A percentile compares a stretch with the other conserved stretches of the same genome.
phyloP scores from a whole-genome alignment of 2,329 filamentous ascomycete genomes.

The Penicillium brevicompactum region DNA sequence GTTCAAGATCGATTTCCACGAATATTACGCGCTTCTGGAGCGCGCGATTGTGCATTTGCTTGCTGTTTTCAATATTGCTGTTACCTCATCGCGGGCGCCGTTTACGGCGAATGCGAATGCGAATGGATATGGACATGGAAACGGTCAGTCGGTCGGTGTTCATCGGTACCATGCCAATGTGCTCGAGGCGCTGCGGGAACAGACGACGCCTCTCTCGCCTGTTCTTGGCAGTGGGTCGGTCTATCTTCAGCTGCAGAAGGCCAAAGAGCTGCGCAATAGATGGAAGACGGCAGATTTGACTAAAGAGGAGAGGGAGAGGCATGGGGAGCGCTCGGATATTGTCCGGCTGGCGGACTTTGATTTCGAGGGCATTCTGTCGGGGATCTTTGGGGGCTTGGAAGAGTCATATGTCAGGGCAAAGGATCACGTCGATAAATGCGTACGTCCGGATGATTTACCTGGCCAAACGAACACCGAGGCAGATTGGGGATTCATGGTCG shows the following conservation, averaged over 20 bases:
- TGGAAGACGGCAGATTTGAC: conserved; percentile 69
- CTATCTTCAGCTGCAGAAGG: conserved; percentile 60
- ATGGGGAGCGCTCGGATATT: conserved; percentile 23
- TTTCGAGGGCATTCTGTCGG: conserved; percentile 60
- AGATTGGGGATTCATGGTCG: conserved; percentile 61
- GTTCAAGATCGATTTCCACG: conserved; percentile 78
- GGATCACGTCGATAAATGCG: conserved; percentile 43
- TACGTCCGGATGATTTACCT: conserved; percentile 15
- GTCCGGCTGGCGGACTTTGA: conserved; percentile 62
- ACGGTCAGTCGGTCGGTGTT: conserved; percentile 30
- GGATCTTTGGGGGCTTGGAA: conserved; percentile 62
- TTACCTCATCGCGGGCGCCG: conserved; percentile 42
- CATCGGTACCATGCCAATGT: conserved; percentile 73
- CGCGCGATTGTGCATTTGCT: conserved; percentile 69
- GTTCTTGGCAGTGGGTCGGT: conserved; percentile 60
- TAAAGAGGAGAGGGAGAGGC: conserved; percentile 24
- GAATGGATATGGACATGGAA: conserved; percentile 23
- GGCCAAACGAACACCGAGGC: conserved; percentile 37
- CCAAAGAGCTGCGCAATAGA: conserved; percentile 70
- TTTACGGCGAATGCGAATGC: background rate
- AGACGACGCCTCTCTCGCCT: conserved; percentile 57
- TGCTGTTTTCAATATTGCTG: conserved; percentile 61
- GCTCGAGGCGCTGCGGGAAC: conserved; percentile 61
- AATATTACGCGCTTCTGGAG: conserved; percentile 74
- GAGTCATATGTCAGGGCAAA: conserved; percentile 57